Evolutionary conservation across 2,329 filamentous ascomycete genomes (phyloP).

Genomic region (Alternaria panax): DNA sequence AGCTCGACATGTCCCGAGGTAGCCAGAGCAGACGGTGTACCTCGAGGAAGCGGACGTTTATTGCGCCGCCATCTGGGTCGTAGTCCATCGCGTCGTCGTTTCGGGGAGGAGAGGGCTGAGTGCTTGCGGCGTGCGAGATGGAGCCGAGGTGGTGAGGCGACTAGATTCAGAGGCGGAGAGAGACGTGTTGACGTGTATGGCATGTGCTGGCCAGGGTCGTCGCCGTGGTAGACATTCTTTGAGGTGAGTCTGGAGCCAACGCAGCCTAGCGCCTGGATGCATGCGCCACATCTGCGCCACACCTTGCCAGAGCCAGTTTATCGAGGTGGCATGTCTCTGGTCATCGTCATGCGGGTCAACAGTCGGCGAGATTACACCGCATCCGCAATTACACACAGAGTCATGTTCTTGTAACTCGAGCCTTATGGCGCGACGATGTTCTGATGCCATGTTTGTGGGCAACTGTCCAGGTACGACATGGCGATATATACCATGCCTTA

Average conservation of each 20-base stretch:
- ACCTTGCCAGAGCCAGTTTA: background rate
- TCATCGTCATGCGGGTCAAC: background rate
- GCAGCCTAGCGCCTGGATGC: constrained; percentile 13
- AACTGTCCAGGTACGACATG: background rate
- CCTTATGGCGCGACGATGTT: background rate
- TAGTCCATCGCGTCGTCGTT: constrained; percentile 56
- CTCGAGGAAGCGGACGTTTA: constrained; percentile 50
- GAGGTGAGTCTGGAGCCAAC: constrained; percentile 23
- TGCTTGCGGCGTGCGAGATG: constrained; percentile 7
- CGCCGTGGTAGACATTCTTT: constrained; percentile 28
- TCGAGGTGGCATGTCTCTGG: background rate
- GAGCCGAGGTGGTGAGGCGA: constrained; percentile 28
- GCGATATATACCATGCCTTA: background rate
- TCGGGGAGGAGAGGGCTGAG: constrained; percentile 20
- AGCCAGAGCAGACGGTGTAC: constrained; percentile 39
- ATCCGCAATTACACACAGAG: background rate
- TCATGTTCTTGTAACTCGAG: background rate
- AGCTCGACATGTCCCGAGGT: constrained; percentile 17
- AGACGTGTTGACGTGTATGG: constrained; percentile 31
- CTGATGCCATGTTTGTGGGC: background rate
- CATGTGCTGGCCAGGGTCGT: constrained; percentile 20
- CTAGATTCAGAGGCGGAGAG: constrained; percentile 20
- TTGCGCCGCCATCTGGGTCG: constrained; percentile 56
- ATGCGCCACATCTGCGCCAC: constrained; percentile 19
- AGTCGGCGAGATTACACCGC: background rate